Evolutionary conservation across 139 green algal species (phyloP).

Genomic region (Micractinium conductrix): DNA sequence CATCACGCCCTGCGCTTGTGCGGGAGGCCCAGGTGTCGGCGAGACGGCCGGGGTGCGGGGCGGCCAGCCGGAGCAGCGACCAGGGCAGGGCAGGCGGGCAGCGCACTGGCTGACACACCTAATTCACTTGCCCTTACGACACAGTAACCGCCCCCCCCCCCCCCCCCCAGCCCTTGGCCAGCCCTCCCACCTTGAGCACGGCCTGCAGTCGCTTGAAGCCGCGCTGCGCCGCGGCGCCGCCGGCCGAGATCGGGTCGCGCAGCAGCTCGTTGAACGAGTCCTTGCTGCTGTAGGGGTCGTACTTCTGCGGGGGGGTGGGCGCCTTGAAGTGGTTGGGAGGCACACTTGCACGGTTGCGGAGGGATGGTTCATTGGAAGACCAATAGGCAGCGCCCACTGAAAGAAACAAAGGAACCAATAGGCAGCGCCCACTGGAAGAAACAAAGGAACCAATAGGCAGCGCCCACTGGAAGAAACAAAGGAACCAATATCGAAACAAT

Average conservation of each 20-base stretch:
- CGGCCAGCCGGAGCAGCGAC: neutral
- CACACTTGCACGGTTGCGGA: no score
- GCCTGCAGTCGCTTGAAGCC: constrained; percentile 66
- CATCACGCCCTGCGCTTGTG: constrained; percentile 62
- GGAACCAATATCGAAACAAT: no score
- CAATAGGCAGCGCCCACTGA: no score
- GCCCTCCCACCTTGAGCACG: constrained; percentile 43
- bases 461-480: no score
- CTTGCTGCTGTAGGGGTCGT: constrained; percentile 65
- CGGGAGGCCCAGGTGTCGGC: neutral
- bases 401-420: no score
- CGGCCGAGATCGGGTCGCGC: constrained; percentile 18
- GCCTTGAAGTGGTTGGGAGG: neutral
- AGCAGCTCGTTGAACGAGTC: constrained; percentile 61
- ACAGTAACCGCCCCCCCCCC: neutral
- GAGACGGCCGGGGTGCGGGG: no score
- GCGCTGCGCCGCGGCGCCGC: constrained; percentile 27
- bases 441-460: no score
- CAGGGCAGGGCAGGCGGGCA: neutral
- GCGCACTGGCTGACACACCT: no score
- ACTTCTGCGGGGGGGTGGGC: constrained; percentile 40
- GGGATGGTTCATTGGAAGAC: no score
- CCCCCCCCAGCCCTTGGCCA: no score
- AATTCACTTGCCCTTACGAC: no score
- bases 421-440: no score